Evolutionary conservation across 2,329 filamentous ascomycete species (phyloP).

Genomic region (Fusarium kyushuense): DNA sequence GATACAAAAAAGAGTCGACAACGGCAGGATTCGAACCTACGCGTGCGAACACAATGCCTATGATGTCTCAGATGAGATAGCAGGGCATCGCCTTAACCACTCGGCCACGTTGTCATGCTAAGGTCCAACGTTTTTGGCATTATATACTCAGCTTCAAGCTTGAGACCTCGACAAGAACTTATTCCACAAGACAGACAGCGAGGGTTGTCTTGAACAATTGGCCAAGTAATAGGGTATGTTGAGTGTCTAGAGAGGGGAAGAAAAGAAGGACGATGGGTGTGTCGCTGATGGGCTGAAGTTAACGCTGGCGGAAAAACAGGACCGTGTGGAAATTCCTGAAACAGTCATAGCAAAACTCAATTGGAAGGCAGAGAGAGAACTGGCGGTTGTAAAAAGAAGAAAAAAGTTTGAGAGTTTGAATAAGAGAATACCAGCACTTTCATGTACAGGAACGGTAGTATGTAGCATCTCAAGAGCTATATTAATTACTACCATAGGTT

Average conservation of each 20-base stretch:
- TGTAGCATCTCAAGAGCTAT: not conserved
- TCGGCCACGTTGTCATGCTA: constrained; percentile 29
- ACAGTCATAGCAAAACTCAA: too few species aligned
- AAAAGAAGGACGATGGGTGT: not conserved
- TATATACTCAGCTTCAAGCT: not conserved
- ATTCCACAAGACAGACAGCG: not conserved
- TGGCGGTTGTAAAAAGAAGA: not conserved
- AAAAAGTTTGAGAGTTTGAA: not conserved
- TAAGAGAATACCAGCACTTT: too few species aligned
- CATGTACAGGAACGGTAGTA: not conserved
- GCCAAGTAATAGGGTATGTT: too few species aligned
- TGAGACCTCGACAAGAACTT: too few species aligned
- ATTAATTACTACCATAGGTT: too few species aligned
- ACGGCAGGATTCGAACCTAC: constrained; percentile 38
- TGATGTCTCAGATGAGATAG: constrained; percentile 30
- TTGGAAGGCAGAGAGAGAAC: accelerated
- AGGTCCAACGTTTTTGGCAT: accelerated
- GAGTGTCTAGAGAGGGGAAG: too few species aligned
- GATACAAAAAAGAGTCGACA: constrained; percentile 15
- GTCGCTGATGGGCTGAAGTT: too few species aligned
- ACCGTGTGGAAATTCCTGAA: too few species aligned
- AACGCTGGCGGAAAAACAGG: too few species aligned
- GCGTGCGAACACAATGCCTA: constrained; percentile 37
- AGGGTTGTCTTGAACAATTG: accelerated
- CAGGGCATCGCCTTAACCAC: constrained; percentile 38